Evolutionary conservation across 1,284 basidiomycete genomes (phyloP), one percentile per base, ranked within the genome.

Genomic region (Puccinia sorghi): DNA sequence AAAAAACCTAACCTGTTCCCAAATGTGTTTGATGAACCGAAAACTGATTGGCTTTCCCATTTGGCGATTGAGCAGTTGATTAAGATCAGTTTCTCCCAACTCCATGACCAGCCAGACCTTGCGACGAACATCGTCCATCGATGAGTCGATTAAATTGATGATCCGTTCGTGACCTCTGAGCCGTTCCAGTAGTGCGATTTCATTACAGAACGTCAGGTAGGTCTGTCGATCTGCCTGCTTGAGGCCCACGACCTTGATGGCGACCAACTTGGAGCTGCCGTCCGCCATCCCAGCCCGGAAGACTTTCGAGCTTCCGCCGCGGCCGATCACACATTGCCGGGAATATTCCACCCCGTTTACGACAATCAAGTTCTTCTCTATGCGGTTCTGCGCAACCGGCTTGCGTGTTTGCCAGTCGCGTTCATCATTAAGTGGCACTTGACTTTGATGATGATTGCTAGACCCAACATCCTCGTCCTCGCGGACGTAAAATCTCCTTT

Each of bases 231-330:
- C 94, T 6, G 90, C 90, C 76, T 83, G 82, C 83, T 95, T 93
- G 17, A 97, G 87, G 20, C 90, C 88, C 22, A 97, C 94, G 52
- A 91, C 90, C 84, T 97, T 97, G 83, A 97, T 88, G 13, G 94
- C 94, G 13, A 95, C 93, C 48, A 64, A n/a, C 27, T 64, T 75
- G 9, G 39, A 15, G 9, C 32, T 41, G 3, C 48, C 37, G 32
- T 75, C 72, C 17, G 37, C 50, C 50, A 66, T 52, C n/a, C 48
- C 59, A 8, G 72, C 72, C 39, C 93, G 91, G 84, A 91, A 97
- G 25, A 97, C 94, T 72, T 92, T 91, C n/a, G 93, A 96, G 11
- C 93, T 92, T 0, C 94, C 94, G 54, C 94, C 94, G 83, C 91
- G 92, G 54, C 94, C 94, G 74, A 97, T 90, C 84, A 93, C 86